These are phyloP conservation scores for Colletotrichum noveboracense DNA, from an alignment of 2,329 filamentous ascomycete species.

Conservation along the genomic window DNA sequence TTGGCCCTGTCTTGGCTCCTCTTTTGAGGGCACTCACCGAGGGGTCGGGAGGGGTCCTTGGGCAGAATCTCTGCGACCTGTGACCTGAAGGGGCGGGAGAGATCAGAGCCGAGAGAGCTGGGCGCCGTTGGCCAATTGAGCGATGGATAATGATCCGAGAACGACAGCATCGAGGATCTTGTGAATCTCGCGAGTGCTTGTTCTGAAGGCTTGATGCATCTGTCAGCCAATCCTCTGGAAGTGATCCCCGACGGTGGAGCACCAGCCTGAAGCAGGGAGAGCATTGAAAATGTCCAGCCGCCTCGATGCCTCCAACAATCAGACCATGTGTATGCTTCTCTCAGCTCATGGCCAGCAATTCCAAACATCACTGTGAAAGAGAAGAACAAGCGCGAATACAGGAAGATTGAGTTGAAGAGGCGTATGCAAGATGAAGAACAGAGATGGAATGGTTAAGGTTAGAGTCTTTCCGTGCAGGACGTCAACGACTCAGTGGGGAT, in stretches of 20 bases:
- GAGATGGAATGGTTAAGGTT: neutral
- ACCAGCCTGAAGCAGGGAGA: neutral
- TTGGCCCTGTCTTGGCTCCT: neutral
- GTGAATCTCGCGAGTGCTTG: neutral
- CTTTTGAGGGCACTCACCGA: neutral
- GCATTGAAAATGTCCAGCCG: neutral
- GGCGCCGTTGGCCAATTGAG: neutral
- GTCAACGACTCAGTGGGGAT: neutral
- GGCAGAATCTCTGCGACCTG: neutral
- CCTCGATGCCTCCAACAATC: neutral
- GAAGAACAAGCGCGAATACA: neutral
- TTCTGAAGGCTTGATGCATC: neutral
- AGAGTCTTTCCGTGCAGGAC: neutral
- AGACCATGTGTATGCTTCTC: neutral
- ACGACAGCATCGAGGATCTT: neutral
- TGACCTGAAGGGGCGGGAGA: neutral
- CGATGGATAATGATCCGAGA: neutral
- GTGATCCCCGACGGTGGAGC: neutral
- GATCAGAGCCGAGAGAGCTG: slow-evolving; percentile 1
- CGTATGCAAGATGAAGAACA: neutral
- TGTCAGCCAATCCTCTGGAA: neutral
- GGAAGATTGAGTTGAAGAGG: neutral
- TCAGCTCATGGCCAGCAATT: neutral
- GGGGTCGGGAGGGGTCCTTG: neutral
- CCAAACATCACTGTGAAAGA: neutral